Evolutionary conservation across 2,329 filamentous ascomycete genomes (phyloP).

Genomic region (Stachybotrys elegans): DNA sequence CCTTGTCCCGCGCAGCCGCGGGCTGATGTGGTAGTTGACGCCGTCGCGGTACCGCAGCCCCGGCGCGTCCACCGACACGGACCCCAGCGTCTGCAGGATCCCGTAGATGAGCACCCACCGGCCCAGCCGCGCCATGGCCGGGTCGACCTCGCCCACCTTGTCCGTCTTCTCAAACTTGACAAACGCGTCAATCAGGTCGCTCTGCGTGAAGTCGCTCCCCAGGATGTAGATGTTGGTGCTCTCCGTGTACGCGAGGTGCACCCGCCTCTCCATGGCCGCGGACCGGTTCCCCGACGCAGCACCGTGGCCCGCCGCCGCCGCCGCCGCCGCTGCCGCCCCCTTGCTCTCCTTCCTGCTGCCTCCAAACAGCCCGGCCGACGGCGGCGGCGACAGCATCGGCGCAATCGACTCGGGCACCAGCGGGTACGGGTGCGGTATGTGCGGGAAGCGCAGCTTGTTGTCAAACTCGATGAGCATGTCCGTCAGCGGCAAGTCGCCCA

Average conservation of each 20-base stretch:
- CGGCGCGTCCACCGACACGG: constrained; percentile 53
- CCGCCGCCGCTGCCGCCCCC: constrained; percentile 12
- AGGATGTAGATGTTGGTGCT: constrained; percentile 55
- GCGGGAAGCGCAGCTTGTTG: constrained; percentile 56
- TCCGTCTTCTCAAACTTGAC: constrained; percentile 53
- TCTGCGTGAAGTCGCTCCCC: constrained; percentile 42
- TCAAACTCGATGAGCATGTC: constrained; percentile 64
- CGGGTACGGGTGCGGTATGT: constrained; percentile 63
- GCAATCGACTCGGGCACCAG: constrained; percentile 52
- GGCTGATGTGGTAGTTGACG: constrained; percentile 53
- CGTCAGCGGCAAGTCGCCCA: constrained; percentile 54
- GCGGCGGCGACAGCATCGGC: constrained; percentile 12
- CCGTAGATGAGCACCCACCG: constrained; percentile 59
- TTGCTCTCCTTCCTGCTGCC: constrained; percentile 24
- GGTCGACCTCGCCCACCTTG: constrained; percentile 43
- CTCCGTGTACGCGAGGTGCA: constrained; percentile 54
- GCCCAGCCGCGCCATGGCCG: constrained; percentile 49
- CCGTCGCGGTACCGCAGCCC: constrained; percentile 45
- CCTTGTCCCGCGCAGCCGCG: constrained; percentile 34
- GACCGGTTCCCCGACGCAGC: constrained; percentile 10
- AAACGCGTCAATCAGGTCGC: constrained; percentile 51
- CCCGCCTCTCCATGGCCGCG: constrained; percentile 37
- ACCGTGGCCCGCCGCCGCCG: constrained; percentile 17
- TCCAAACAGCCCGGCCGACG: not conserved
- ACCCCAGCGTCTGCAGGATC: constrained; percentile 54